Conservation (phyloP, 257 asterid genomes). For the Rhazya stricta region DNA sequence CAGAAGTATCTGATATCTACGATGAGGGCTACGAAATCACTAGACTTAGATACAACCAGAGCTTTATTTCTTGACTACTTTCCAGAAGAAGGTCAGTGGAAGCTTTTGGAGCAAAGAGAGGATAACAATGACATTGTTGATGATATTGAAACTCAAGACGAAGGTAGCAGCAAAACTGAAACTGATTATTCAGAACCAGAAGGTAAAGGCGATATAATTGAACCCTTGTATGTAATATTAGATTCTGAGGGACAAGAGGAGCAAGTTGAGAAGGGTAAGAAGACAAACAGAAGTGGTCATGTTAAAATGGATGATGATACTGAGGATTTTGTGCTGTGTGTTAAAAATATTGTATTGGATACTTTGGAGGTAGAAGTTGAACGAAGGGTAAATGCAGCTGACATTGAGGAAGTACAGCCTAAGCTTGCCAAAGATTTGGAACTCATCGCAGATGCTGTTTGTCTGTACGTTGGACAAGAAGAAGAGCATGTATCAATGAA, state of each 20-base stretch:
- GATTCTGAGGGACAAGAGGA: constrained; percentile 42
- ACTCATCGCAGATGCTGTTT: constrained; percentile 63
- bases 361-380: constrained; percentile 68
- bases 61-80: constrained; percentile 53
- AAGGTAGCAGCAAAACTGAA: constrained; percentile 21
- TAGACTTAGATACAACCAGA: constrained; percentile 37
- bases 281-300: constrained; percentile 22
- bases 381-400: constrained; percentile 50
- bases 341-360: constrained; percentile 53
- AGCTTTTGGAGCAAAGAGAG: constrained; percentile 50
- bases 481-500: constrained; percentile 18
- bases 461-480: constrained; percentile 45
- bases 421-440: constrained; percentile 67
- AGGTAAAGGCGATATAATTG: constrained; percentile 39
- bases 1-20: constrained; percentile 38
- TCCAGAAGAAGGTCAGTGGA: constrained; percentile 79
- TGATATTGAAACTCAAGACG: constrained; percentile 19
- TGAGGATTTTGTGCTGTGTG: constrained; percentile 28
- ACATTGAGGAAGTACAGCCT: constrained; percentile 54
- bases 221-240: constrained; percentile 61
- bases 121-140: constrained; percentile 26
- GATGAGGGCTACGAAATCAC: constrained; percentile 33
- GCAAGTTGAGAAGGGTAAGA: constrained; percentile 31
- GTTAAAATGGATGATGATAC: constrained; percentile 28
- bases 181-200: constrained; percentile 20